Base-by-base conservation (phyloP, 805 yeast species). In the Wickerhamiella bombiphila region DNA sequence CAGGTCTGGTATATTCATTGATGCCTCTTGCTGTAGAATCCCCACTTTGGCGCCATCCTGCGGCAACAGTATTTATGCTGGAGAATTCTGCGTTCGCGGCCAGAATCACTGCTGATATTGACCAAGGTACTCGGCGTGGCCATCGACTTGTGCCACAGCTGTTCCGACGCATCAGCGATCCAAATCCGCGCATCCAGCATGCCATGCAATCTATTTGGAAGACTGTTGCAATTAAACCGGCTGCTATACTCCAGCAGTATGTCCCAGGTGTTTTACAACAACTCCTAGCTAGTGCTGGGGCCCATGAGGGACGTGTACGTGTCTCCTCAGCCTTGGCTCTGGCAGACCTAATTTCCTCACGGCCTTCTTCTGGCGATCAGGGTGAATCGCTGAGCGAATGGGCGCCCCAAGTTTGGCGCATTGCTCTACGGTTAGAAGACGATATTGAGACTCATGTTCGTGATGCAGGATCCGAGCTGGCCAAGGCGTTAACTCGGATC, bases 361-460 rank as follows among this genome's bases (percentile, higher is more conserved):
- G 13, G 11, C 13, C 11, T 9, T 24, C 26, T 9, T 9, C 42
- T n/a, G n/a, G n/a, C n/a, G n/a, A n/a, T n/a, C 43, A 44, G 18
- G 42, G 48, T 21, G 21, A 29, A 11, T n/a, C 32, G 2, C 32
- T 41, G 14, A 26, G 32, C 16, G 22, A 35, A 1, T 22, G 22
- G 5, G 32, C 37, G 1, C 41, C 80, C 41, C 74, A 72, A 4
- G 72, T 88, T 22, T 88, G 96, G 96, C 64, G 68, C 4, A 76
- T 81, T 80, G 76, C 86, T 35, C 86, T 88, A 60, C 69, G 98
- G 51, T 71, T 73, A 0, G 71, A 88, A 70, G 98, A 88, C 59
- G 97, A 88, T 60, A 82, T 88, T 42, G 91, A 91, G 56, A 95
- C 82, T 26, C 80, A 93, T 58, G 95, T 91, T 3, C 66, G 96